Base-by-base conservation (phyloP, 1,284 basidiomycete genomes). In the Sanguinoderma infundibulare region DNA sequence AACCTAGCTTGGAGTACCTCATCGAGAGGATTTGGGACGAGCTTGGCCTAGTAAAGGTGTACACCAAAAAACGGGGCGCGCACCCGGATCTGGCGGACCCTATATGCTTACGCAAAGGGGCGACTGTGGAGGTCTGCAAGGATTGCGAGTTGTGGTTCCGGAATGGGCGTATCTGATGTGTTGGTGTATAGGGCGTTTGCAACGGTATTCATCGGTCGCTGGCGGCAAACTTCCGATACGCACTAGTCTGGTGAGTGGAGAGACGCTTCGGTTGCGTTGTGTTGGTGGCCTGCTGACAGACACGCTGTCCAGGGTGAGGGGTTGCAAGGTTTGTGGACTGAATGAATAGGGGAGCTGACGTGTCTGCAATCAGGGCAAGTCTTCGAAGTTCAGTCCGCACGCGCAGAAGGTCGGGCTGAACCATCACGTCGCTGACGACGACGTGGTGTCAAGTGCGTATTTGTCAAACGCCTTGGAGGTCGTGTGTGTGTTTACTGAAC, bases 61-160 rank as follows among this genome's bases (percentile, higher is more conserved):
- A 98, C 77, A 98, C 96, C 2, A 98, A 98, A 79, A 96, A 96
- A 76, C 86, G 97, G 51, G 97, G 96, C n/a, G 92, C 84, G 35
- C 92, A 92, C 68, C 95, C 97, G 2, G 97, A 98, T 74, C 78
- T 98, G 20, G 78, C 82, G 1, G 97, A 98, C 76, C 97, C 97
- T n/a, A 89, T 98, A 53, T 96, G 96, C 73, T 78, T 98, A 67
- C 84, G 96, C 57, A 92, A 87, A 70, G 97, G 96, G 0, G 95
- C 96, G 1, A 96, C 94, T 0, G 92, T 98, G 62, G 97, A 98
- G 82, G 93, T 92, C 30, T 64, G 77, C 65, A 28, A n/a, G 34
- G 20, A 8, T 22, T 30, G 47, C 32, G 36, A 15, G 42, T 34
- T 20, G 32, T 36, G 20, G 2, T 5, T 5, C 6, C 24, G 34